Evolutionary conservation across 2,329 filamentous ascomycete species (phyloP).

Genomic region (Stemphylium lycopersici): DNA sequence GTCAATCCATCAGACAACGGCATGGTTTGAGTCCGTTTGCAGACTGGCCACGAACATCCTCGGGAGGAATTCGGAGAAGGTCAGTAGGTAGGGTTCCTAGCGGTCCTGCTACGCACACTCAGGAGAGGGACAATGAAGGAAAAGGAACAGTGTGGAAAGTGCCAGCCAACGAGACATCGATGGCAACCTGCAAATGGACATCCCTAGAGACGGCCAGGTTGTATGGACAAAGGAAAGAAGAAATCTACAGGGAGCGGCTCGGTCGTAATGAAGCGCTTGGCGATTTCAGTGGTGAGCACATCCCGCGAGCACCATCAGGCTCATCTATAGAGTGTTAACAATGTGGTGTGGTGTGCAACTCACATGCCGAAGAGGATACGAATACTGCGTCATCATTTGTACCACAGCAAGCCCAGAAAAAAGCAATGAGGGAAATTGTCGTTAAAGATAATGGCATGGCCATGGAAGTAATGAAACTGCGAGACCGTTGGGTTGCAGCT

Average conservation of each 20-base stretch:
- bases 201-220: background rate
- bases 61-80: no score
- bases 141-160: background rate
- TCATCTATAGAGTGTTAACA: background rate
- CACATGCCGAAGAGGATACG: background rate
- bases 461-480: conserved; percentile 6
- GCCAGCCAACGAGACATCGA: background rate
- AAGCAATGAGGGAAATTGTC: background rate
- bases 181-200: background rate
- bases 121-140: background rate
- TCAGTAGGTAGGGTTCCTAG: no score
- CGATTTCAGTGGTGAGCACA: background rate
- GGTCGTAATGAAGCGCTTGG: background rate
- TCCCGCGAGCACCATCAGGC: background rate
- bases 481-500: conserved; percentile 12
- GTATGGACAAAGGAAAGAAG: background rate
- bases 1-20: no score
- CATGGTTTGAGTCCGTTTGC: no score
- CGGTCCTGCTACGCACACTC: no score
- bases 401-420: background rate
- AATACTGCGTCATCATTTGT: background rate
- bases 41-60: no score
- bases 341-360: background rate
- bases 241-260: background rate
- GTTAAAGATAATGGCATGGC: background rate